These are phyloP conservation scores for Colletotrichum sp. DNA, from an alignment of 2,329 filamentous ascomycete genomes.

Conservation along the genomic window DNA sequence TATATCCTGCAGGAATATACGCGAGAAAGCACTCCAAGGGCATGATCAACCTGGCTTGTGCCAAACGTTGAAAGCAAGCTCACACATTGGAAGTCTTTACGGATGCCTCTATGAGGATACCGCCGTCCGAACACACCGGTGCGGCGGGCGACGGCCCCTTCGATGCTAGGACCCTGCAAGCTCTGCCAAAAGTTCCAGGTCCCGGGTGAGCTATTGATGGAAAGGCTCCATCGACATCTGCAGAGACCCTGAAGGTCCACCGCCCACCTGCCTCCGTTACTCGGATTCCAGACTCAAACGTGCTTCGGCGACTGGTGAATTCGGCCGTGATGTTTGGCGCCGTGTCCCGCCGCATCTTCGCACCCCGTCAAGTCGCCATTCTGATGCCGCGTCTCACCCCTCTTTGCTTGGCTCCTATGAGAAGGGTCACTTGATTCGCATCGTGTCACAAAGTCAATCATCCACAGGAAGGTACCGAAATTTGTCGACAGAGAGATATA, in stretches of 20 bases:
- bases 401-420: background rate
- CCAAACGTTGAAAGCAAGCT: background rate
- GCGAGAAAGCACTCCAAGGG: background rate
- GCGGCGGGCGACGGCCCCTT: background rate
- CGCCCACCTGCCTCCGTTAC: background rate
- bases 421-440: background rate
- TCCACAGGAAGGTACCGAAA: background rate
- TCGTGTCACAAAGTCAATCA: background rate
- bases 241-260: background rate
- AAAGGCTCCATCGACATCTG: background rate
- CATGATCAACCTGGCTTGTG: background rate
- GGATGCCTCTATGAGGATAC: background rate
- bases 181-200: background rate
- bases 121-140: background rate
- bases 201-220: background rate
- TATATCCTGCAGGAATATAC: background rate
- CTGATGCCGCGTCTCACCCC: background rate
- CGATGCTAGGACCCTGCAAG: slow-evolving; percentile 1
- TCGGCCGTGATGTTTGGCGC: background rate
- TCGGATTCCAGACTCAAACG: background rate
- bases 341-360: background rate
- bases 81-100: background rate
- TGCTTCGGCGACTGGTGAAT: background rate
- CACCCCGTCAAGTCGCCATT: background rate
- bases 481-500: background rate